Conservation (phyloP, 2,329 filamentous ascomycete species). For the Leptographium flavum region DNA sequence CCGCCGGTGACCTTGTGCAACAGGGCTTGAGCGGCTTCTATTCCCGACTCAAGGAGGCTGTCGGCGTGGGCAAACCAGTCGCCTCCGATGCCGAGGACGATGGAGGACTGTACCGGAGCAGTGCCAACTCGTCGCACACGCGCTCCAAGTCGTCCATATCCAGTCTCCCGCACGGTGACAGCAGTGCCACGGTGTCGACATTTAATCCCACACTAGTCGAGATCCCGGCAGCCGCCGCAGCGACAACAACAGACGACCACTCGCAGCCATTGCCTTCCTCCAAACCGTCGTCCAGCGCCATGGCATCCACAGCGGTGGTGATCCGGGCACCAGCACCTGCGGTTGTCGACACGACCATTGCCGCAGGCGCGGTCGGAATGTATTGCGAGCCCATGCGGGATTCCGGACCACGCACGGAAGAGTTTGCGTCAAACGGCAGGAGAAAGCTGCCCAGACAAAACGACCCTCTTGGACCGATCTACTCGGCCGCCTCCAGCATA, state of each 20-base stretch:
- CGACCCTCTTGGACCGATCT: constrained; percentile 16
- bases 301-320: constrained; percentile 24
- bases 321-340: constrained; percentile 26
- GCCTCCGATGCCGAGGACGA: constrained; percentile 26
- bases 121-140: constrained; percentile 18
- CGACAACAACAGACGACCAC: constrained; percentile 24
- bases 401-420: constrained; percentile 23
- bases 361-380: constrained; percentile 33
- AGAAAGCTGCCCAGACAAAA: constrained; percentile 22
- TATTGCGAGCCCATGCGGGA: constrained; percentile 31
- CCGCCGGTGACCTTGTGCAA: constrained; percentile 61
- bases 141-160: constrained; percentile 19
- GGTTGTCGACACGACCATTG: constrained; percentile 29
- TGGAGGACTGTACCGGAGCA: constrained; percentile 23
- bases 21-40: constrained; percentile 84
- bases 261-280: constrained; percentile 27
- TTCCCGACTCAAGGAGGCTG: constrained; percentile 67
- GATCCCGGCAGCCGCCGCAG: constrained; percentile 20
- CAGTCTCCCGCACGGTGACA: constrained; percentile 16
- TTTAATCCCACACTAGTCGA: constrained; percentile 20
- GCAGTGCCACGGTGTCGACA: constrained; percentile 18
- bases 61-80: constrained; percentile 44
- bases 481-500: constrained; percentile 21
- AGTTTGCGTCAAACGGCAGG: constrained; percentile 24
- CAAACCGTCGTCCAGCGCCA: constrained; percentile 34